These are phyloP conservation scores for Phytopythium cucurbitacearum DNA, from an alignment of 352 stramenopile genomes.

Conservation along the genomic window DNA sequence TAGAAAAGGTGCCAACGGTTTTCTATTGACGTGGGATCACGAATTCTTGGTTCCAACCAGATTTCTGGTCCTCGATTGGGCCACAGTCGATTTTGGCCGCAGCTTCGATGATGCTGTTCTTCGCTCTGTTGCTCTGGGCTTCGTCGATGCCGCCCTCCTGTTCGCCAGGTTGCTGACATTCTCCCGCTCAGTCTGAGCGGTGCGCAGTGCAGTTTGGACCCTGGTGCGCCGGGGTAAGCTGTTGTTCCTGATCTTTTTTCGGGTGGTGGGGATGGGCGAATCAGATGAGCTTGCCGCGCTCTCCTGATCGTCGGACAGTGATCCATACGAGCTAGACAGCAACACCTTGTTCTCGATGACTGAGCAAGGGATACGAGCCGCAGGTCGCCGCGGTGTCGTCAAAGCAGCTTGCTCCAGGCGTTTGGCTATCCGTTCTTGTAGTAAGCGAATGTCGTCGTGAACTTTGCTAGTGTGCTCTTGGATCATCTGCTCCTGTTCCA, in stretches of 20 bases:
- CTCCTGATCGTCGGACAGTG: conserved; percentile 24
- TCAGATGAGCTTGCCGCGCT: neutral
- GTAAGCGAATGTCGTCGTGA: conserved; percentile 63
- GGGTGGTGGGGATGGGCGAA: too few relatives aligned
- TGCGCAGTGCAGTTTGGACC: too few relatives aligned
- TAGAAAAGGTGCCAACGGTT: too few relatives aligned
- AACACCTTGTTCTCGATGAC: neutral
- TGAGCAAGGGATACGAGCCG: neutral
- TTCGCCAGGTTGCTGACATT: conserved; percentile 1
- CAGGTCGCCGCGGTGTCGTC: neutral
- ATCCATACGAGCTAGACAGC: conserved; percentile 23
- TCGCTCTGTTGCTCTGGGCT: too few relatives aligned
- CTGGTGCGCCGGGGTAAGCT: too few relatives aligned
- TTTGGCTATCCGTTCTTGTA: conserved; percentile 64
- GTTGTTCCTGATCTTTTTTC: too few relatives aligned
- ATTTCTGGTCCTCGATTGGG: too few relatives aligned
- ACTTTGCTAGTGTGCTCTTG: conserved; percentile 61
- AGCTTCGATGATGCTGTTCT: too few relatives aligned
- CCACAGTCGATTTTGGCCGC: too few relatives aligned
- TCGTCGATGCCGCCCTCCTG: neutral
- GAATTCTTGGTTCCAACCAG: too few relatives aligned
- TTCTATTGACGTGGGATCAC: too few relatives aligned
- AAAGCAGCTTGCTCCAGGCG: conserved; percentile 39
- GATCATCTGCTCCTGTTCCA: conserved; percentile 30
- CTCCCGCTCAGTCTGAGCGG: neutral